Evolutionary conservation across 257 asterid genomes (phyloP).

Genomic region (Primulina tabacum): DNA sequence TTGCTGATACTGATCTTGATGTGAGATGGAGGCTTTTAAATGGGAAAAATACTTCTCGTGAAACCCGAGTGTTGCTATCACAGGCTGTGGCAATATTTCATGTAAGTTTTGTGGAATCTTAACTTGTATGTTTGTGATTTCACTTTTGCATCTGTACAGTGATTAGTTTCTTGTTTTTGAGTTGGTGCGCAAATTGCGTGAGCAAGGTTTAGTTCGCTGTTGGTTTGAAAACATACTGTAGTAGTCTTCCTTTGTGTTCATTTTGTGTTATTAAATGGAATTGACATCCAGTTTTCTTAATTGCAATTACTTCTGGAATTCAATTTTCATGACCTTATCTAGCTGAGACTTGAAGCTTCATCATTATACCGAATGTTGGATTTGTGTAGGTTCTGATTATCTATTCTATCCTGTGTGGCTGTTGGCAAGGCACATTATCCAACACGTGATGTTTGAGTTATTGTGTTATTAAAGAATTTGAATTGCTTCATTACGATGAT

Average conservation of each 20-base stretch:
- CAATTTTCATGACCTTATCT: background rate
- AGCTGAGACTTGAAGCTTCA: constrained; percentile 1
- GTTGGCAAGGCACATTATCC: background rate
- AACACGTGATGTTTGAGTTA: background rate
- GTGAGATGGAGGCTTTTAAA: constrained; percentile 93
- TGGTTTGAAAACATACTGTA: constrained; percentile 16
- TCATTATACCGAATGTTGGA: background rate
- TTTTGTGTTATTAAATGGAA: constrained; percentile 11
- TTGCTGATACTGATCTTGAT: constrained; percentile 45
- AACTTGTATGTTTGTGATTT: constrained; percentile 12
- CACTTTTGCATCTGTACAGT: constrained; percentile 4
- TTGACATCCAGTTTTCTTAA: background rate
- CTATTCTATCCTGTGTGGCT: background rate
- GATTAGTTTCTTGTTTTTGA: background rate
- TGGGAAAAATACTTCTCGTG: constrained; percentile 74
- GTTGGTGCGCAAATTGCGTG: constrained; percentile 9
- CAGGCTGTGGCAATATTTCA: constrained; percentile 96
- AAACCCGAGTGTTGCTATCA: constrained; percentile 71
- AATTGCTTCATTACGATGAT: background rate
- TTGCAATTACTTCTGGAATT: background rate
- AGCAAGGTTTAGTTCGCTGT: constrained; percentile 9
- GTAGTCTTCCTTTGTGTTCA: background rate
- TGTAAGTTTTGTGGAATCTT: constrained; percentile 43
- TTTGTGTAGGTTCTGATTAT: background rate
- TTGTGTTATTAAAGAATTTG: background rate